These are phyloP conservation scores for Bidens hawaiensis DNA, from an alignment of 140 eudicot genomes.

Conservation along the genomic window DNA sequence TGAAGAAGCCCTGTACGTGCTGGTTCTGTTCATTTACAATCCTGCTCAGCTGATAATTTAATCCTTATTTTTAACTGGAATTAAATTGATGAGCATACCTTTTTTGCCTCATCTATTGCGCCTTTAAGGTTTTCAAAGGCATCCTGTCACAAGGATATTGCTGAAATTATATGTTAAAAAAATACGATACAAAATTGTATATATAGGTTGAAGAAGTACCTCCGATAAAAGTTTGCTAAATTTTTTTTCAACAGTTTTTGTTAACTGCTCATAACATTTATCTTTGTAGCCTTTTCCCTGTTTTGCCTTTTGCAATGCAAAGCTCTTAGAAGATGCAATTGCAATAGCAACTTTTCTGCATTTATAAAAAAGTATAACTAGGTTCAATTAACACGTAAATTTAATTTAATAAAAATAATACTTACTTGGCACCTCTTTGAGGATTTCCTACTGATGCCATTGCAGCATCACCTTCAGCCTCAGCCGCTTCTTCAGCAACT, in stretches of 20 bases:
- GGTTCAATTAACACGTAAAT: not conserved
- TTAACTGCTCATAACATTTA: slow-evolving; percentile 87
- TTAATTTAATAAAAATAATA: not conserved
- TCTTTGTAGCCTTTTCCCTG: slow-evolving; percentile 95
- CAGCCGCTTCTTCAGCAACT: slow-evolving; percentile 97
- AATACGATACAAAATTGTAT: not conserved
- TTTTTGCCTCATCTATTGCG: slow-evolving; percentile 88
- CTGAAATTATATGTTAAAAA: slow-evolving; percentile 18
- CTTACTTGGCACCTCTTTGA: slow-evolving; percentile 72
- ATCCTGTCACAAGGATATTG: slow-evolving; percentile 38
- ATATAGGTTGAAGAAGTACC: slow-evolving; percentile 32
- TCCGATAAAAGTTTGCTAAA: slow-evolving; percentile 68
- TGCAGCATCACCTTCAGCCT: slow-evolving; percentile 97
- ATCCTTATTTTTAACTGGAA: not conserved
- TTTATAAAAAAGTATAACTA: not conserved
- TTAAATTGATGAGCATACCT: slow-evolving; percentile 39
- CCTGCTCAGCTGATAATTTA: slow-evolving; percentile 1
- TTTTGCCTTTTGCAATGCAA: slow-evolving; percentile 55
- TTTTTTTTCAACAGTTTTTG: slow-evolving; percentile 75
- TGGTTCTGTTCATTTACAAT: too few species aligned
- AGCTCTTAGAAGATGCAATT: slow-evolving; percentile 51
- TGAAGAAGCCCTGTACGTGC: too few species aligned
- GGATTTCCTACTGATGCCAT: slow-evolving; percentile 89
- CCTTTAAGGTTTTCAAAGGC: slow-evolving; percentile 81
- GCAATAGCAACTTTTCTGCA: slow-evolving; percentile 55